Evolutionary conservation across 257 asterid species (phyloP), one percentile per base, ranked within the genome.

Genomic region (Solanum commersonii): DNA sequence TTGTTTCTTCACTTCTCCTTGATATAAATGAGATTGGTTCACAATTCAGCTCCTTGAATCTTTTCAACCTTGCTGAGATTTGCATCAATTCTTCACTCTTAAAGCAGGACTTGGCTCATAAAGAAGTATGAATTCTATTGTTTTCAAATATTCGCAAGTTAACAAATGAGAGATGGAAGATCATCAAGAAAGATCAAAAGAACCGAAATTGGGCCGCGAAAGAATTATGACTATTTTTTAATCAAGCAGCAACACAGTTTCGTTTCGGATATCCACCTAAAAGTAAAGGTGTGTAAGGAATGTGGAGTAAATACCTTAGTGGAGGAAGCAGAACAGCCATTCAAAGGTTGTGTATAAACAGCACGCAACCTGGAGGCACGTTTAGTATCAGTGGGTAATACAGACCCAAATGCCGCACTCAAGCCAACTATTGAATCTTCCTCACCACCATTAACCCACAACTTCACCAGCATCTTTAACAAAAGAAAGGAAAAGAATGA

Each of bases 391-490:
- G 93, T 88, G 84, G 99, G 97, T 84, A 97, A 89, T 82, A 88
- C 65, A 65, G 98, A 90, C 87, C 99, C 98, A 91, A 96, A 97
- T 86, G 96, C 93, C 10, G 98, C 99, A 90, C 91, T 91, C 84
- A 92, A 72, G 60, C 98, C 99, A 88, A 85, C 94, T 59, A 96
- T 87, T 27, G 93, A 23, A 52, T 94, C 93, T 89, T 91, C 91
- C 86, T 92, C 96, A 74, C 73, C 91, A 49, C 95, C 98, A 93
- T 94, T 89, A 52, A 91, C 92, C 98, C 95, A 93, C 74, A 90
- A 88, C 89, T 92, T 91, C 87, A 95, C 94, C 93, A 93, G 94
- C 88, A 93, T 97, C 98, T 96, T 93, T 84, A 87, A 83, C 67
- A 88, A 46, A 71, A 33, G 46, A n/a, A 49, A 49, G 33, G 76